Evolutionary conservation across 176 grass and related monocot genomes (phyloP).

Genomic region (Oryza glaberrima): DNA sequence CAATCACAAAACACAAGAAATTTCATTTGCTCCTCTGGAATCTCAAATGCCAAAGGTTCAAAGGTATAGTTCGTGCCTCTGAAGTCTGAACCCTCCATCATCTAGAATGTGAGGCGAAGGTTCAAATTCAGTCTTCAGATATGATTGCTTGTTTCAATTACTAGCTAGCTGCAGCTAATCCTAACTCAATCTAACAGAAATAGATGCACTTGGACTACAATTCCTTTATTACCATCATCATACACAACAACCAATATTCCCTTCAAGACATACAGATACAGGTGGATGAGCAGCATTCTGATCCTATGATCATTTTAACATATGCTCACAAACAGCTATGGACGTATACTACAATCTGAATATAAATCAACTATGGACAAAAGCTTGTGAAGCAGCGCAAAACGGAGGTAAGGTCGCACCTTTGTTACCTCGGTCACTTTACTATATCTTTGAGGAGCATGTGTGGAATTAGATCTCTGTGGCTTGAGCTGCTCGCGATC

Average conservation of each 20-base stretch:
- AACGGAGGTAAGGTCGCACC: neutral
- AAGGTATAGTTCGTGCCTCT: neutral
- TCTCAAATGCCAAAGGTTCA: neutral
- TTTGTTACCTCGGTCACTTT: constrained; percentile 9
- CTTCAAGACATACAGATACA: neutral
- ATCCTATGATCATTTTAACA: constrained; percentile 36
- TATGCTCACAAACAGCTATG: neutral
- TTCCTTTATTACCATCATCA: constrained; percentile 26
- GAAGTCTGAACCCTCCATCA: neutral
- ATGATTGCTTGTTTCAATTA: neutral
- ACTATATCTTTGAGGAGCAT: neutral
- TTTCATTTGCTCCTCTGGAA: neutral
- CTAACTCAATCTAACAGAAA: neutral
- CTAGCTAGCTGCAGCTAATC: neutral
- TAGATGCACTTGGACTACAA: neutral
- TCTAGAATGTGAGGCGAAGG: neutral
- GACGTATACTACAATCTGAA: constrained; percentile 16
- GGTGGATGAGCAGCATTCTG: constrained; percentile 4
- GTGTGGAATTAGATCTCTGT: constrained; percentile 2
- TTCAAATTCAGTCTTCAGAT: neutral
- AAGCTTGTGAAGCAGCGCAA: neutral
- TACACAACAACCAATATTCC: constrained; percentile 8
- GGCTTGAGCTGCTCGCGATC: constrained; percentile 5
- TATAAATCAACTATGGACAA: constrained; percentile 41
- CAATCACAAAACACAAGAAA: too few relatives aligned